Evolutionary conservation across 2,329 filamentous ascomycete genomes (phyloP).

Genomic region (Hymenoscyphus salicellus): DNA sequence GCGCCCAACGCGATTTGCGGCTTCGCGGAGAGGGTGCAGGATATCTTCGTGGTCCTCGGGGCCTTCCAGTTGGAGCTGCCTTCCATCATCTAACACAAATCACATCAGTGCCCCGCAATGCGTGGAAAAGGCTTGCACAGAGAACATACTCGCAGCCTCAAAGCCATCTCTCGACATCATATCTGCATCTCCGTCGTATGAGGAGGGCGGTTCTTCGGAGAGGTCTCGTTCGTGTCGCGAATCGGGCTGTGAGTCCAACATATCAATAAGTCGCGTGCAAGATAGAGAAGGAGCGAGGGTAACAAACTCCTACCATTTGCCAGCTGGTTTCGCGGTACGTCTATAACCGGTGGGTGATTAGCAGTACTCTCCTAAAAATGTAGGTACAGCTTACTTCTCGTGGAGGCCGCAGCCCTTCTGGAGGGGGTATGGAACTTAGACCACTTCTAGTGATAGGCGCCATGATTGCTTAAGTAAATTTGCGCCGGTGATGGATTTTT

Average conservation of each 20-base stretch:
- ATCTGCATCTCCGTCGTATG: conserved; percentile 38
- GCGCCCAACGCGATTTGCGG: conserved; percentile 67
- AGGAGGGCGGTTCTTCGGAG: conserved; percentile 34
- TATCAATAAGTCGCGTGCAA: conserved; percentile 3
- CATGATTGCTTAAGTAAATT: conserved; percentile 21
- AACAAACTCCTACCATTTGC: conserved; percentile 33
- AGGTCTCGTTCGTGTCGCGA: conserved; percentile 32
- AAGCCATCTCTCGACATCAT: conserved; percentile 30
- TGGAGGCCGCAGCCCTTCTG: conserved; percentile 20
- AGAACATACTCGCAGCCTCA: conserved; percentile 24
- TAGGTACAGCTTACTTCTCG: conserved; percentile 19
- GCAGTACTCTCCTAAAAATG: conserved; percentile 9
- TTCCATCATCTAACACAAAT: conserved; percentile 24
- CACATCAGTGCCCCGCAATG: neutral
- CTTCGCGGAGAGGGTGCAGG: conserved; percentile 59
- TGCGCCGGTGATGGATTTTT: neutral
- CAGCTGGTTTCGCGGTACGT: conserved; percentile 34
- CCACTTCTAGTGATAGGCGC: conserved; percentile 34
- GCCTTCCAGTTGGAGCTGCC: conserved; percentile 33
- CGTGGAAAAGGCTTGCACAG: conserved; percentile 17
- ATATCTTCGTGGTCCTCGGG: conserved; percentile 45
- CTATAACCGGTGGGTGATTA: conserved; percentile 25
- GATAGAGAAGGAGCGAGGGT: neutral
- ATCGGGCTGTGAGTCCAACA: conserved; percentile 22
- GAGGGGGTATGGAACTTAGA: conserved; percentile 13